These are phyloP conservation scores for Candida tetrigidarum DNA, from an alignment of 1,139 yeast species.

Conservation along the genomic window DNA sequence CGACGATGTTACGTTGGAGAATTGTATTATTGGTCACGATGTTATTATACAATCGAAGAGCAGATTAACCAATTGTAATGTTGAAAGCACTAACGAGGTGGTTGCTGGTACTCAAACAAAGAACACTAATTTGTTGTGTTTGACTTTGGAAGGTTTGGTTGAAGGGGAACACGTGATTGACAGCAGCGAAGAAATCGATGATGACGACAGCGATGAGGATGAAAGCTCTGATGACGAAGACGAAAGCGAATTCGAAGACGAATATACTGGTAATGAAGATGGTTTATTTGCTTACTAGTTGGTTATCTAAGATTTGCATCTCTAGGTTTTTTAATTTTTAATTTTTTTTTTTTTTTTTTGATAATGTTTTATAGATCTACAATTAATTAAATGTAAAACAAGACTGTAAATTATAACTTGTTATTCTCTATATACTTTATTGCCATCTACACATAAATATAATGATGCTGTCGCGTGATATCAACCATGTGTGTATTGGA, in stretches of 20 bases:
- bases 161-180: constrained; percentile 41
- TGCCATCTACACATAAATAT: not conserved
- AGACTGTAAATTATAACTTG: not conserved
- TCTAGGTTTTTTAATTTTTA: too few species aligned
- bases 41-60: constrained; percentile 64
- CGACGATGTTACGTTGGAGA: constrained; percentile 87
- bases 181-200: constrained; percentile 38
- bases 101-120: constrained; percentile 65
- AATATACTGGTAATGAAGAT: constrained; percentile 54
- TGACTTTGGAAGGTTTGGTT: constrained; percentile 59
- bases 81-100: constrained; percentile 79
- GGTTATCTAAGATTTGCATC: not conserved
- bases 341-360: too few species aligned
- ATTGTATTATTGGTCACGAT: constrained; percentile 80
- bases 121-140: constrained; percentile 79
- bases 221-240: constrained; percentile 39
- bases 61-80: constrained; percentile 75
- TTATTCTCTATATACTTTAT: constrained; percentile 4
- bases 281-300: constrained; percentile 46
- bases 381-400: not conserved
- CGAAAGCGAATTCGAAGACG: constrained; percentile 37
- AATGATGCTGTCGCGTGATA: too few species aligned
- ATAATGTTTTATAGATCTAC: not conserved
- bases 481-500: too few species aligned
- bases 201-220: constrained; percentile 39